Base-by-base conservation (phyloP, 2,329 filamentous ascomycete genomes). In the Ophiocordyceps camponoti-rufipedis region DNA sequence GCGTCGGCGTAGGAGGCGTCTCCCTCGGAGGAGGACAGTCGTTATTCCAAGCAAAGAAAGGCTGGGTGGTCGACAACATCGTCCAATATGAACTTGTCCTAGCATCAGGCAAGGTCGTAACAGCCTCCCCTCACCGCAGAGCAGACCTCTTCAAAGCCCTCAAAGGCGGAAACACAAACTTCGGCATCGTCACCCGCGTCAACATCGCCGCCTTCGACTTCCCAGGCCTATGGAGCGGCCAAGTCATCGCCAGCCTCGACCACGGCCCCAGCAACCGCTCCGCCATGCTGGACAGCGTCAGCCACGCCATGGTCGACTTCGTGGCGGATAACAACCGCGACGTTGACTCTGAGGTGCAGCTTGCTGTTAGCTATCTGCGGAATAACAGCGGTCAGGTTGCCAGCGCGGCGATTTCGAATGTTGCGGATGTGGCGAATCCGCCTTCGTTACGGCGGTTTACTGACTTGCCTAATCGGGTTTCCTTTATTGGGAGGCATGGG, bases 91-190 rank as follows among this genome's bases (percentile, higher is more conserved):
- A 70, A 52, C 57, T 73, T 32, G 68, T 73, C 2, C 58, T 71
- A 1, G 62, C 63, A 0, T 52, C 61, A 41, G 68, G 69, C 1
- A 45, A 48, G 2, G 58, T 72, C 33, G 53, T 68, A 13, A 61
- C 63, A 12, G 67, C 63, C 13, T 67, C 60, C 35, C 23, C 23
- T 5, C 23, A 23, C 23, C 23, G 23, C 47, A 47, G 0, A 45
- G 49, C 50, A 0, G 68, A 73, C 48, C 60, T 74, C 0, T 72
- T 60, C 51, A 62, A 59, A 49, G 69, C 68, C 1, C 56, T 71
- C 2, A 66, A 68, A 47, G 71, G 70, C 5, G 70, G 70, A 13
- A 59, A 61, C 16, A 65, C 58, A 47, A 72, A 72, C 49, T 66
- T 69, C 41, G 68, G 67, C 33, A 58, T 66, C 46, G 57, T 63